phyloP scores from a whole-genome alignment of 176 grass and related monocot species.

The Triticum aestivum region DNA sequence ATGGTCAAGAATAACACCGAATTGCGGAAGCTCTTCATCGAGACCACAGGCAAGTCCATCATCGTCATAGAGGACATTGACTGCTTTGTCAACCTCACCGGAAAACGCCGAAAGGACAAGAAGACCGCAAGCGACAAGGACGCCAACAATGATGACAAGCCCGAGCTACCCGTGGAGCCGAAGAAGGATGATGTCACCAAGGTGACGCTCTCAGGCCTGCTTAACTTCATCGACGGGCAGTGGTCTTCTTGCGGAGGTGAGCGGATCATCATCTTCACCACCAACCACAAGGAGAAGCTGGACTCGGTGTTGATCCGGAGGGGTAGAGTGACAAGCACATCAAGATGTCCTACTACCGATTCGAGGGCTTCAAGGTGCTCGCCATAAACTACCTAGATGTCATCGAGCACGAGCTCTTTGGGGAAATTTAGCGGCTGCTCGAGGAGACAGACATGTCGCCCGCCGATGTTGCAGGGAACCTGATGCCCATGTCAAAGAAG shows the following conservation, averaged over 20 bases:
- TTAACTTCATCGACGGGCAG: too few relatives aligned
- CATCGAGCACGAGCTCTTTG: constrained; percentile 17
- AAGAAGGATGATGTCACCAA: too few relatives aligned
- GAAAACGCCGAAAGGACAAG: constrained; percentile 12
- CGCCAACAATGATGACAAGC: neutral
- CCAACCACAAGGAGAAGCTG: too few relatives aligned
- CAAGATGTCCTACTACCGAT: constrained; percentile 61
- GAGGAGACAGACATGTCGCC: constrained; percentile 42
- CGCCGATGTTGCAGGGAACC: constrained; percentile 31
- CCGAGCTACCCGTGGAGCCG: neutral
- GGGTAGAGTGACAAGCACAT: constrained; percentile 71
- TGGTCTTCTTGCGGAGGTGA: too few relatives aligned
- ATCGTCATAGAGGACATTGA: constrained; percentile 70
- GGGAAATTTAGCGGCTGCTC: constrained; percentile 18
- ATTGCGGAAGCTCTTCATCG: constrained; percentile 65
- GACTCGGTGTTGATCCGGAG: too few relatives aligned
- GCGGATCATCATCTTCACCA: too few relatives aligned
- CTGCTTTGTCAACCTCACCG: constrained; percentile 63
- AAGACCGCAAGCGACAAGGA: neutral
- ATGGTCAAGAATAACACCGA: constrained; percentile 44
- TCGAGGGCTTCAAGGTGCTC: constrained; percentile 49
- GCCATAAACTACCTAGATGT: constrained; percentile 10
- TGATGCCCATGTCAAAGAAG: neutral
- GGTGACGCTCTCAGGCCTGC: too few relatives aligned
- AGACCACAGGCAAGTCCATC: constrained; percentile 58